Evolutionary conservation across 106 monocot species (phyloP), one percentile per base, ranked within the genome.

Genomic region (Apostasia shenzhenica): DNA sequence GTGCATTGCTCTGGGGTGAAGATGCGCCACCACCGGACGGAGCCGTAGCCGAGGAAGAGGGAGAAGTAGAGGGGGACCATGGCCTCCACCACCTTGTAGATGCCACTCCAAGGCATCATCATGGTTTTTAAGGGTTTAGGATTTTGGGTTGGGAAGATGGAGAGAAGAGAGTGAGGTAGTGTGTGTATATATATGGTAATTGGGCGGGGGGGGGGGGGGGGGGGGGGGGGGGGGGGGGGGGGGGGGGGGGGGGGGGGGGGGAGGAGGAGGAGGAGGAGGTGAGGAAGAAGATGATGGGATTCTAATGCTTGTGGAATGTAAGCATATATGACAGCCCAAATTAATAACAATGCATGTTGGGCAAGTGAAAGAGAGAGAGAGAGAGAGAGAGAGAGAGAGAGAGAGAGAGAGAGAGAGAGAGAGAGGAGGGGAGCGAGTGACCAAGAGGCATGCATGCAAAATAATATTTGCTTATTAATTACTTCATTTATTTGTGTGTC

Each of bases 21-120:
- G 11, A 93, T 70, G 6, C 68, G 72, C 93, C 93, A 93, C 89
- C 89, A 89, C 56, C 86, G 45, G 43, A 89, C 86, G 0, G 93
- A 89, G 58, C 80, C 89, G 63, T 84, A 93, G 47, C 93, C 89
- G 12, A 93, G 77, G 41, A 57, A 67, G 0, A 93, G 81, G 0
- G 93, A 86, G 3, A 80, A 56, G 68, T 93, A 93, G 40, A 93
- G 80, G 11, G 93, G 93, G 55, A 76, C 75, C 93, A 89, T 84
- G 57, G 84, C 86, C 57, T 48, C 68, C 51, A 84, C 78, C 72
- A 93, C 93, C 84, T 93, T 93, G 73, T 86, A 82, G 1, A 93
- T 69, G 39, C 89, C 93, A 1, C 73, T 77, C 81, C 73, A 80
- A 3, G 61, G 71, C 80, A 93, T 93, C 93, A 93, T 89, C 54